Base-by-base conservation (phyloP, 352 stramenopile genomes). In the Albugo laibachii region DNA sequence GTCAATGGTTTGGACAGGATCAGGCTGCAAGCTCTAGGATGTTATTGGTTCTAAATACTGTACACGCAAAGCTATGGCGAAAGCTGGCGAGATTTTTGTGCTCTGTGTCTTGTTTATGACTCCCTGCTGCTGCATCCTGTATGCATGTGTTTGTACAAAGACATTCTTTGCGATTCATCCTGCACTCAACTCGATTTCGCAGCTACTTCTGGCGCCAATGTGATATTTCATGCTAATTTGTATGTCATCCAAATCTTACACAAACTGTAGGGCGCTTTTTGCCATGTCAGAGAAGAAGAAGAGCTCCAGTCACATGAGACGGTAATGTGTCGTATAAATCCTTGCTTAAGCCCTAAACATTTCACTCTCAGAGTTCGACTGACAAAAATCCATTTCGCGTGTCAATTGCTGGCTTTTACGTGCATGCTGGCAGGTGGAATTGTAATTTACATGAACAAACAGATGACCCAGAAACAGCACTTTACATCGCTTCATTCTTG, bases 401-500 rank as follows among this genome's bases (percentile, higher is more conserved):
- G 64, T 35, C 71, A 81, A 48, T 19, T 66, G 39, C 42, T 77
- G 20, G 64, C 66, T 20, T 64, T 83, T 48, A 19, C 69, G 16
- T 45, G 62, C 18, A 66, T 83, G 45, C 58, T 43, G 24, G 47
- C 24, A 0, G 71, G 60, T 10, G 71, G 71, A 19, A 52, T 54
- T 11, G 60, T 58, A 2, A 65, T 62, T 2, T 83, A 63, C 52
- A 48, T 74, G 53, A 74, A 62, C 52, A 83, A 83, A 54, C 66
- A 80, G 16, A 55, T 63, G 21, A 59, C 56, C 37, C 60, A 56
- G 35, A 83, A 81, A 49, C 55, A 69, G 11, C 71, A 83, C 46
- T 79, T 83, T 43, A 75, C 65, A 41, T 76, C 66, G 14, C 69
- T 61, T n/a, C 71, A 83, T 59, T 83, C 71, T 52, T 83, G 71